These are phyloP conservation scores for Capsicum rhomboideum DNA, from an alignment of 257 asterid genomes.

Conservation along the genomic window DNA sequence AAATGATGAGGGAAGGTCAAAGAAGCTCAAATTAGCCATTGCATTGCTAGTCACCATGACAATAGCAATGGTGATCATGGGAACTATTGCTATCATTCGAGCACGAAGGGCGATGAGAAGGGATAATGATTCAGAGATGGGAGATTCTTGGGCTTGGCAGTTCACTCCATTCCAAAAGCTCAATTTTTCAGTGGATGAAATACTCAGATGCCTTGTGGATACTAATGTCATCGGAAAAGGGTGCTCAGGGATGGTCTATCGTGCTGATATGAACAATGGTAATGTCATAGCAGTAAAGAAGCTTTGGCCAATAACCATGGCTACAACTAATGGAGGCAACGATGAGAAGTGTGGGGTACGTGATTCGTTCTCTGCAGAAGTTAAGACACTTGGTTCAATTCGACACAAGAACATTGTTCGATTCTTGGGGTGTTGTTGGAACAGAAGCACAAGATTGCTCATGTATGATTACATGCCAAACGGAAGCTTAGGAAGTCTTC, in stretches of 20 bases:
- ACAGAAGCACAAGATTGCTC: slow-evolving; percentile 27
- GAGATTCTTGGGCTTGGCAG: slow-evolving; percentile 45
- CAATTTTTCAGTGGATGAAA: slow-evolving; percentile 27
- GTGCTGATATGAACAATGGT: slow-evolving; percentile 30
- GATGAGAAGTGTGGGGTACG: slow-evolving; percentile 25
- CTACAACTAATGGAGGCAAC: slow-evolving; percentile 9
- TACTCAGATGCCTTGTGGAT: slow-evolving; percentile 36
- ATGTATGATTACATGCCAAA: slow-evolving; percentile 48
- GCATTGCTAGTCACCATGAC: slow-evolving; percentile 28
- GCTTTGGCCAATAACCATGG: slow-evolving; percentile 30
- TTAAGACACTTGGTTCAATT: slow-evolving; percentile 32
- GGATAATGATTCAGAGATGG: slow-evolving; percentile 34
- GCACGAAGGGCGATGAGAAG: slow-evolving; percentile 24
- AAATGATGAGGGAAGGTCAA: slow-evolving; percentile 17
- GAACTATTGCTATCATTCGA: slow-evolving; percentile 26
- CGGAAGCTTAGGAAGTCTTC: slow-evolving; percentile 39
- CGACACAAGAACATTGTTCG: slow-evolving; percentile 43
- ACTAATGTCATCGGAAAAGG: slow-evolving; percentile 42
- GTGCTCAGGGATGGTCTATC: slow-evolving; percentile 37
- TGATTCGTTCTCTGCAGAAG: slow-evolving; percentile 40
- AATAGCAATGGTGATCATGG: slow-evolving; percentile 32
- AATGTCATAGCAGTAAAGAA: slow-evolving; percentile 38
- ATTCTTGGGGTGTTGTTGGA: slow-evolving; percentile 43
- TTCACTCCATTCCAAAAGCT: slow-evolving; percentile 44
- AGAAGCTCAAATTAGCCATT: slow-evolving; percentile 29